Percentiles rank a stretch among this genome's conserved stretches.
Conservation (phyloP, 2,329 filamentous ascomycete species). For the Amylocarpus encephaloides region DNA sequence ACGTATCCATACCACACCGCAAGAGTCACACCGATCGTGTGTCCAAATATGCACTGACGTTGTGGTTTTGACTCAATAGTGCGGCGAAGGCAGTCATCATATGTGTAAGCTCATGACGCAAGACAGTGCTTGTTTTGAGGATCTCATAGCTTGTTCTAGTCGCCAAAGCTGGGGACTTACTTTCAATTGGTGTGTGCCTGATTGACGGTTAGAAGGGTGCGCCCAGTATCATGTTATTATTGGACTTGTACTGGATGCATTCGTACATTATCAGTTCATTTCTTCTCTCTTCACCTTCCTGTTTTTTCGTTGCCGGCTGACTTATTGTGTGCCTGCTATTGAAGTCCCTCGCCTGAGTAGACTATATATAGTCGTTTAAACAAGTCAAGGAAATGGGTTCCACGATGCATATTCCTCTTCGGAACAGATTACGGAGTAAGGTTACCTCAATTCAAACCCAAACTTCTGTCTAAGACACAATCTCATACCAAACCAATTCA, state of each 20-base stretch:
- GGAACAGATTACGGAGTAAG: not conserved
- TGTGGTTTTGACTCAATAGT: not conserved
- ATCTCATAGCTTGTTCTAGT: not conserved
- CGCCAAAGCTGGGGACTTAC: not conserved
- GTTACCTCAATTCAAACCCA: not conserved
- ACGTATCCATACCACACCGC: too few species aligned
- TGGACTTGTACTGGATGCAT: too few species aligned
- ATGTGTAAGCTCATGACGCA: not conserved
- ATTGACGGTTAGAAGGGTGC: too few species aligned
- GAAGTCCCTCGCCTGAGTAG: not conserved
- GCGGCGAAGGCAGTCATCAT: not conserved
- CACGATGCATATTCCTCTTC: not conserved
- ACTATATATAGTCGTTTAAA: not conserved
- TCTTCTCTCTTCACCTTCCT: too few species aligned
- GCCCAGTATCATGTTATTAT: too few species aligned
- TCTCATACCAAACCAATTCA: not conserved
- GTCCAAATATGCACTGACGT: not conserved
- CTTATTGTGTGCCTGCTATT: not conserved
- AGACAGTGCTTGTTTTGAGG: not conserved
- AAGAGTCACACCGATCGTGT: not conserved
- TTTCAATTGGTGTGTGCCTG: not conserved
- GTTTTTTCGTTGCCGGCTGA: too few species aligned
- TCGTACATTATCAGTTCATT: too few species aligned
- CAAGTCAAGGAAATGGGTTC: not conserved
- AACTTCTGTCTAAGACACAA: not conserved